Evolutionary conservation across 345 rosid genomes (phyloP), one percentile per base, ranked within the genome.

Genomic region (Balakata baccata): DNA sequence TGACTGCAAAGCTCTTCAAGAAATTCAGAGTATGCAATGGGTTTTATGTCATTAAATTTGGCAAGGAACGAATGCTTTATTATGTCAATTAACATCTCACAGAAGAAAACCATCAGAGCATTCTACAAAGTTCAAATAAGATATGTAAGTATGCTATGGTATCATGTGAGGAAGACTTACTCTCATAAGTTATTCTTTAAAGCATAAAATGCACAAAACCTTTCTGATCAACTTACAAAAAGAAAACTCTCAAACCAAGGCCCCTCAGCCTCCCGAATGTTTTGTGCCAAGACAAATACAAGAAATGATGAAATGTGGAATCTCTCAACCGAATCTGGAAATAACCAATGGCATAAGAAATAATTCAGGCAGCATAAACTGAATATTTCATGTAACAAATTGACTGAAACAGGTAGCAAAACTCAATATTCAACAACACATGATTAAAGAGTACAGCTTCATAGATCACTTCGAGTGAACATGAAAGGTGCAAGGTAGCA

Each of bases 1-100:
- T 95, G 98, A 79, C 88, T 89, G 87, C 99, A 96, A n/a, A 96
- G 91, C 70, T 91, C 94, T 85, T 96, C 96, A 64, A 92, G 98
- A 85, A 93, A 93, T 84, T 96, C 99, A 5, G 98, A 96, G 83
- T 93, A 93, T 25, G 83, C 91, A 83, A 90, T 88, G 47, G 99
- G 98, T 82, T 84, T 96, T 79, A 96, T 87, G 78, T 83, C 93
- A 71, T 93, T 93, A 87, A 96, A 93, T 80, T 93, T 96, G 70
- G 99, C 98, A 70, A 96, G 95, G 81, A 96, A 96, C 59, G 99
- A 93, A 90, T 96, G 99, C 78, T 96, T 93, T 81, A 93, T 89
- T 68, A 89, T 90, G 80, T 93, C 98, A 74, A 93, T 85, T 75
- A 87, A 75, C 88, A 91, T 82, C 83, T 96, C 99, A 74, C 97